Evolutionary conservation across 805 yeast species (phyloP).

Genomic region (Suhomyces vadensis): DNA sequence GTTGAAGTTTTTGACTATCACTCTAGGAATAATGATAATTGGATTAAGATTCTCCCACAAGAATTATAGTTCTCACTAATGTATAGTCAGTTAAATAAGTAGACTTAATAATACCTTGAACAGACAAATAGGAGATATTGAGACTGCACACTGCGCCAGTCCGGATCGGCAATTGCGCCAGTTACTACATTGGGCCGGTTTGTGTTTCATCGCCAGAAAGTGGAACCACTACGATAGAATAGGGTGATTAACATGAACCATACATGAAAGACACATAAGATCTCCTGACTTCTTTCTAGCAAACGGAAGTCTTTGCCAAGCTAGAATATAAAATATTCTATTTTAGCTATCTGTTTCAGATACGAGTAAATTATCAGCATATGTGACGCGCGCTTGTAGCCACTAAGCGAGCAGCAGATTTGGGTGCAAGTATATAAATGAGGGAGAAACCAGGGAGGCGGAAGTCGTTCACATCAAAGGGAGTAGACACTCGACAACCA

Average conservation of each 20-base stretch:
- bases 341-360: too few species aligned
- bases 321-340: too few species aligned
- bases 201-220: slow-evolving; percentile 11
- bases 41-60: slow-evolving; percentile 38
- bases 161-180: neutral
- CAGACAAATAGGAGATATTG: neutral
- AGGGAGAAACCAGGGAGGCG: neutral
- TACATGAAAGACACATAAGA: neutral
- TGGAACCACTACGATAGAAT: slow-evolving; percentile 13
- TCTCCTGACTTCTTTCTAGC: too few species aligned
- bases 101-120: neutral
- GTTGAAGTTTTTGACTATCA: slow-evolving; percentile 43
- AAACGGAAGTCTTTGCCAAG: too few species aligned
- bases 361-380: too few species aligned
- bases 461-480: neutral
- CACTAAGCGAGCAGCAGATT: neutral
- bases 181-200: neutral
- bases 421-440: neutral
- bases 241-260: neutral
- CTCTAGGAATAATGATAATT: slow-evolving; percentile 42
- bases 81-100: neutral
- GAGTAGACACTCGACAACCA: slow-evolving; percentile 9
- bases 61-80: slow-evolving; percentile 9
- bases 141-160: neutral
- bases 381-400: neutral